Conservation (phyloP, 75 land plant species). For the Pseudotsuga menziesii region DNA sequence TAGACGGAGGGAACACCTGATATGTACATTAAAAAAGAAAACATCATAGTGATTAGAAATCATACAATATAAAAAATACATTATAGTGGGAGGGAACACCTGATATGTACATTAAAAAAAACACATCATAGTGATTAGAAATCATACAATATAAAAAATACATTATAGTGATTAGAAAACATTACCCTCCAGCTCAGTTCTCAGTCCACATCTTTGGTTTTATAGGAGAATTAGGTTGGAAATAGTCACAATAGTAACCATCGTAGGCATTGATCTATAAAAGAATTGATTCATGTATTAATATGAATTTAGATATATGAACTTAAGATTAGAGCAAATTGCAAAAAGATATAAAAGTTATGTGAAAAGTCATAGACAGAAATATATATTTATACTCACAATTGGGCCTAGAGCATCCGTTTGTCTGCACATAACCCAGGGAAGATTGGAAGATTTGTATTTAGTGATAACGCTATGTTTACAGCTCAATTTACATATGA, state of each 20-base stretch:
- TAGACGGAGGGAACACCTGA: too few species aligned
- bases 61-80: not conserved
- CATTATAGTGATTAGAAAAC: not conserved
- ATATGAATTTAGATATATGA: slow-evolving; percentile 33
- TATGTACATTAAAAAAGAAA: not conserved
- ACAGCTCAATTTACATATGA: slow-evolving; percentile 57
- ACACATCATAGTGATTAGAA: not conserved
- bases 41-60: not conserved
- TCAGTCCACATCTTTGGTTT: slow-evolving; percentile 92
- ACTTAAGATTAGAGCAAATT: not conserved
- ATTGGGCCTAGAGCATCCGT: slow-evolving; percentile 59
- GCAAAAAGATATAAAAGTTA: not conserved
- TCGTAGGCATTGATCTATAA: slow-evolving; percentile 62
- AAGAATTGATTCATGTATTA: slow-evolving; percentile 45
- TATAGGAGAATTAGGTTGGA: slow-evolving; percentile 35
- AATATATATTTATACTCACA: slow-evolving; percentile 13
- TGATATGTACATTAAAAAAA: not conserved
- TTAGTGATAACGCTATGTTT: slow-evolving; percentile 32
- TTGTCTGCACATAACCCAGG: slow-evolving; percentile 80
- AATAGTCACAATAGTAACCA: slow-evolving; percentile 62
- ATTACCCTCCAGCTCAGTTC: slow-evolving; percentile 87
- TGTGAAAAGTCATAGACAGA: too few species aligned
- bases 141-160: not conserved
- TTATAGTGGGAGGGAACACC: too few species aligned
- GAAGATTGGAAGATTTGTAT: slow-evolving; percentile 41